Evolutionary conservation across 129 eudicot genomes (phyloP).

Genomic region (Daucus carota): DNA sequence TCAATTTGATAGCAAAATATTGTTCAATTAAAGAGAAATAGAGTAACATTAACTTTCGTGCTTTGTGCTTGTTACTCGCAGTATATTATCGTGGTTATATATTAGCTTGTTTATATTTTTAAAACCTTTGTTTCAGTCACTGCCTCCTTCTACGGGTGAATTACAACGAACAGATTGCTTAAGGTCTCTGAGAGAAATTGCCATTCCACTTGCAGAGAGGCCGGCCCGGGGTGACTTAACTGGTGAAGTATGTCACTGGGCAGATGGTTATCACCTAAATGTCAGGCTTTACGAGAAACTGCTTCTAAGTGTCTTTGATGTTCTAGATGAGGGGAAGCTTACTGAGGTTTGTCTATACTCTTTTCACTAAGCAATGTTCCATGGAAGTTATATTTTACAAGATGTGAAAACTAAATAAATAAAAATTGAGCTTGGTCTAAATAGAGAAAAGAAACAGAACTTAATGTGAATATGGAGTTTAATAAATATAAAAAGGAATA

Average conservation of each 20-base stretch:
- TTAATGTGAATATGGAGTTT: not conserved
- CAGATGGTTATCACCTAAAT: constrained; percentile 95
- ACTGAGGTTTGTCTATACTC: constrained; percentile 66
- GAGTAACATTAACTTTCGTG: not conserved
- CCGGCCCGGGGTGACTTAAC: constrained; percentile 99
- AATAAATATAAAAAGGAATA: not conserved
- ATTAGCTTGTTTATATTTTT: constrained; percentile 3
- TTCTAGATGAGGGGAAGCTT: constrained; percentile 95
- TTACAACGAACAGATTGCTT: constrained; percentile 87
- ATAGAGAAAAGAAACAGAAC: not conserved
- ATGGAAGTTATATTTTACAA: not conserved
- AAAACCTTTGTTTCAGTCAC: constrained; percentile 44
- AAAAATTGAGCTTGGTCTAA: too few relatives aligned
- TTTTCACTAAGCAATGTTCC: not conserved
- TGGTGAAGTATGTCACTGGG: constrained; percentile 99
- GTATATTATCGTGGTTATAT: not conserved
- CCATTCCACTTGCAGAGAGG: constrained; percentile 92
- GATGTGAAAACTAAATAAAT: too few relatives aligned
- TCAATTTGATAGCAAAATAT: not conserved
- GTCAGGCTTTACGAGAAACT: constrained; percentile 88
- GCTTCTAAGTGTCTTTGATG: constrained; percentile 89
- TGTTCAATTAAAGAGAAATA: not conserved
- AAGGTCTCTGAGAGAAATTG: constrained; percentile 77
- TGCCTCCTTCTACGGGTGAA: constrained; percentile 86
- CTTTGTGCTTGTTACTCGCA: not conserved